Evolutionary conservation across 805 yeast genomes (phyloP), one percentile per base, ranked within the genome.

Genomic region (Blastobotrys muscicola): DNA sequence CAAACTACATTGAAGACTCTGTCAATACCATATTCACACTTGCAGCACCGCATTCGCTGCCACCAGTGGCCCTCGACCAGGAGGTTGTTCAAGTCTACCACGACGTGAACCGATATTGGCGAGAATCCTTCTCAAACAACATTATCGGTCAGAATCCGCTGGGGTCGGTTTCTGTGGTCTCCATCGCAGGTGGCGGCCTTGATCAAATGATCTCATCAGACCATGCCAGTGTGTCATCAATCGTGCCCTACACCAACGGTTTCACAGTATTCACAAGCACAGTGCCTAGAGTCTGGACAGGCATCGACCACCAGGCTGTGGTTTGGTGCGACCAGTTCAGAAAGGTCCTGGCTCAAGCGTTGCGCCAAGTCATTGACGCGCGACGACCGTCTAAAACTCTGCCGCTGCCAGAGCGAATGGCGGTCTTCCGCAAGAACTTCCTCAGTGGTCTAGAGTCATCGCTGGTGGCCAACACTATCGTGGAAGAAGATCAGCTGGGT

Each of bases 281-380:
- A 1, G 82, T 89, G 10, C 95, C 94, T 0, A 73, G 71, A 2
- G 95, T 89, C 1, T 89, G 96, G 95, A 82, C 95, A 1, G 81
- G 95, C 2, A 78, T 86, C 31, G 97, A 89, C 59, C 97, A 89
- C 65, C 69, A 85, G 51, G 95, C 96, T 1, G 78, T 89, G 41
- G 95, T 87, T 0, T 89, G 97, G 97, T 89, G 97, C 62, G 82
- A 81, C 48, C 95, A 86, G 58, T 62, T 86, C 36, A 70, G 96
- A 46, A 67, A 71, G 36, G 73, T 70, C 9, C 48, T 89, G 3
- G 80, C 82, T 8, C 64, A 64, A 39, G 65, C 77, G 0, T 57
- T 89, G 14, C 61, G 85, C 38, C 80, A 75, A 34, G 48, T 49
- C 31, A 15, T 35, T 12, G 4, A 14, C 1, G 34, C 42, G 38